A percentile compares a stretch with the other conserved stretches of the same genome.
These are phyloP conservation scores for Tuber microsphaerosporum DNA, from an alignment of 495 filamentous ascomycete species.

Conservation along the genomic window DNA sequence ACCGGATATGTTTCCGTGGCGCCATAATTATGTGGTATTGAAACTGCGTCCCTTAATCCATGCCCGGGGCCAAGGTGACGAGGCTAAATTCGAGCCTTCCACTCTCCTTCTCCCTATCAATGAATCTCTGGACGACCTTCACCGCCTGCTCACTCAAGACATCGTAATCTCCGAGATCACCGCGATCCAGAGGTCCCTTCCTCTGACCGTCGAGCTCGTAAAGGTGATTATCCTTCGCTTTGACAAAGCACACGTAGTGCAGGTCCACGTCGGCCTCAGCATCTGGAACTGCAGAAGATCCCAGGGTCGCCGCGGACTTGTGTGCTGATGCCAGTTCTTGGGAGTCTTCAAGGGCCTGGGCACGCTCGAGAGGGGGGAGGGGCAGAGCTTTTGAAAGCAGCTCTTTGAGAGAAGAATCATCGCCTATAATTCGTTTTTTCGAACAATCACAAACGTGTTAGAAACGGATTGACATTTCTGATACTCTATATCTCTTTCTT, in stretches of 20 bases:
- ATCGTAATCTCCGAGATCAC: slow-evolving; percentile 59
- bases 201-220: slow-evolving; percentile 79
- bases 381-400: slow-evolving; percentile 42
- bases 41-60: slow-evolving; percentile 18
- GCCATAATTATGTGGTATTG: neutral
- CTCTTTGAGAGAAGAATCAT: slow-evolving; percentile 37
- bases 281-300: slow-evolving; percentile 64
- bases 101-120: slow-evolving; percentile 49
- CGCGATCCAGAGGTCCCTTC: slow-evolving; percentile 68
- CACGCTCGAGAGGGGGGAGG: slow-evolving; percentile 53
- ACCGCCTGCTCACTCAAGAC: slow-evolving; percentile 60
- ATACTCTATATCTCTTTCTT: neutral
- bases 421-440: slow-evolving; percentile 35
- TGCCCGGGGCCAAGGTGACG: slow-evolving; percentile 47
- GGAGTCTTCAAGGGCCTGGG: slow-evolving; percentile 65
- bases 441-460: slow-evolving; percentile 22
- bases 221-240: slow-evolving; percentile 58
- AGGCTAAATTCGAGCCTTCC: slow-evolving; percentile 54
- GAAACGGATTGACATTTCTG: slow-evolving; percentile 5
- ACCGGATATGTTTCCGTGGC: slow-evolving; percentile 1
- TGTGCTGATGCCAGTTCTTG: slow-evolving; percentile 65
- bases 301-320: slow-evolving; percentile 59
- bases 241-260: slow-evolving; percentile 84
- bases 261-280: slow-evolving; percentile 63
- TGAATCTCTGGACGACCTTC: slow-evolving; percentile 52